Conservation (phyloP, 345 rosid genomes). For the Murraya paniculata region DNA sequence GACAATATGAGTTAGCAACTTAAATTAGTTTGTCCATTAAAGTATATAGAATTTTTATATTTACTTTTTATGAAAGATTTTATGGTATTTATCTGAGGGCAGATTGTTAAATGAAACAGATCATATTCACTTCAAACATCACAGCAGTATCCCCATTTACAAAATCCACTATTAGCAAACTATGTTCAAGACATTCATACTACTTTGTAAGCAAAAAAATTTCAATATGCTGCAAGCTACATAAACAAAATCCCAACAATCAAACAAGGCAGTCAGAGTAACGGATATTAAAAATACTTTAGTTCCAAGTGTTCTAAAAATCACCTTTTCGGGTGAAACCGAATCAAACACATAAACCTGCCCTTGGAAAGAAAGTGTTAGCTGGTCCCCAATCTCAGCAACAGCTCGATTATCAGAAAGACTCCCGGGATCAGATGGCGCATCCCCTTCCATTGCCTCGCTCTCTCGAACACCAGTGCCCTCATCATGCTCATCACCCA, state of each 20-base stretch:
- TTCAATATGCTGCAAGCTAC: no score
- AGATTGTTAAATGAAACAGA: neutral
- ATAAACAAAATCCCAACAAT: neutral
- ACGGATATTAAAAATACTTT: neutral
- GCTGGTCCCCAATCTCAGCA: slow-evolving; percentile 53
- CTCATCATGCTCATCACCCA: slow-evolving; percentile 40
- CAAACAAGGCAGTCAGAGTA: neutral
- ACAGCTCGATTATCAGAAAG: slow-evolving; percentile 38
- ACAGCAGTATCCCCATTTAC: neutral
- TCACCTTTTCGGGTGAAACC: slow-evolving; percentile 65
- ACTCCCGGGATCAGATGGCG: slow-evolving; percentile 54
- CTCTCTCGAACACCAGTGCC: slow-evolving; percentile 32
- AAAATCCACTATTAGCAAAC: neutral
- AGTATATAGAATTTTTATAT: neutral
- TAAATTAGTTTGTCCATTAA: neutral
- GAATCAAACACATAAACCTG: slow-evolving; percentile 79
- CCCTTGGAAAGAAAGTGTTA: slow-evolving; percentile 72
- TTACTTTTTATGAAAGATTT: no score
- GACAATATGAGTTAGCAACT: neutral
- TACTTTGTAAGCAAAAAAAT: neutral
- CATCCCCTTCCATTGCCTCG: slow-evolving; percentile 41
- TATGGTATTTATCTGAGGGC: no score
- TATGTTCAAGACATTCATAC: neutral
- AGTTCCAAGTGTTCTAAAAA: neutral
- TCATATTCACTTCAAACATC: neutral